Evolutionary conservation across 1,139 yeast genomes (phyloP), one percentile per base, ranked within the genome.

Genomic region (Yamadazyma aaseri): DNA sequence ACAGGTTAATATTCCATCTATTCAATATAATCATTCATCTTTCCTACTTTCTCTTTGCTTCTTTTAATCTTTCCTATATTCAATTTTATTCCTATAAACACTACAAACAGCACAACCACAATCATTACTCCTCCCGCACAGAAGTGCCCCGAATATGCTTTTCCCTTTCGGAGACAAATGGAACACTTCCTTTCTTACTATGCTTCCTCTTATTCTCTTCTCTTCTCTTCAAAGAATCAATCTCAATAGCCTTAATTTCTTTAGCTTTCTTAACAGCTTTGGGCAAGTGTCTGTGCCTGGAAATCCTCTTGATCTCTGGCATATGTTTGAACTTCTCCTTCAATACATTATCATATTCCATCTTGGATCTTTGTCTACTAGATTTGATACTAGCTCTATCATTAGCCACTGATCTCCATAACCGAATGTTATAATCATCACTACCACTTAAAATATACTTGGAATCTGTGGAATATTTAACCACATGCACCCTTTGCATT

Each of bases 251-350:
- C 68, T 92, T 92, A 54, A 86, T 86, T 43, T 89, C 96, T 33
- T 76, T 76, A 26, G 97, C 96, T 61, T 84, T 86, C 73, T 89
- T 90, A 45, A 92, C 78, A 29, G 83, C 85, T 46, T 69, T 68
- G 17, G 98, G 98, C 39, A 90, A 73, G 56, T 90, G 97, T 60
- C 98, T 79, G 63, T 92, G 97, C 59, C 92, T 79, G 17, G 89
- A 66, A 44, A 92, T 94, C 53, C 97, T 77, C 53, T 78, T 79
- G 53, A 92, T 84, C 59, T 92, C 98, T 1, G 98, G 98, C 97
- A 92, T 89, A 64, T 84, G 84, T 66, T 86, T 86, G 71, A 79
- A 92, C 55, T 96, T 76, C 51, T 92, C 96, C 62, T 89, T 90
- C 58, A 92, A 76, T 28, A 95, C 94, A 35, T 78, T 84, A 55